phyloP scores from a whole-genome alignment of 1,284 basidiomycete genomes.

The Cystobasidium slooffiae region DNA sequence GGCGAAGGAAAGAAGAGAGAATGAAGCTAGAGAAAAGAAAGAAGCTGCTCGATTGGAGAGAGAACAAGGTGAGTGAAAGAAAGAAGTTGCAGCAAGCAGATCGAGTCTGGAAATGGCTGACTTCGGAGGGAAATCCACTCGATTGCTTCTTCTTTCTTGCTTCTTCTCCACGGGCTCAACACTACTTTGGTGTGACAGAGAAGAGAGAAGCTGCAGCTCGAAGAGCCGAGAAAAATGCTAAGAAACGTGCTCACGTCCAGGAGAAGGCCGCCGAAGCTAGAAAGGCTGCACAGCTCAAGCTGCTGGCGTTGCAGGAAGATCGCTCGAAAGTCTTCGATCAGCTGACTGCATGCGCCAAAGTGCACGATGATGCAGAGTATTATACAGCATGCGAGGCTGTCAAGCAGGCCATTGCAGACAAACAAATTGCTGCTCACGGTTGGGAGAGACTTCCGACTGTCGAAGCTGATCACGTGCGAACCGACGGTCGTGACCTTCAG shows the following conservation, averaged over 20 bases:
- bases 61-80: constrained; percentile 14
- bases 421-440: background rate
- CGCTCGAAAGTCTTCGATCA: constrained; percentile 22
- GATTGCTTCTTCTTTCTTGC: background rate
- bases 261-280: constrained; percentile 25
- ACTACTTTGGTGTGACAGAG: background rate
- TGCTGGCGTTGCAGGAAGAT: constrained; percentile 5
- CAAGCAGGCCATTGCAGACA: constrained; percentile 5
- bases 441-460: constrained; percentile 8
- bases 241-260: constrained; percentile 32
- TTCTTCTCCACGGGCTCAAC: background rate
- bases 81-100: background rate
- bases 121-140: background rate
- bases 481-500: constrained; percentile 48
- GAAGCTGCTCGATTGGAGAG: constrained; percentile 18
- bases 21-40: constrained; percentile 27
- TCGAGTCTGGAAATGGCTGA: background rate
- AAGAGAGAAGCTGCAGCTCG: constrained; percentile 6
- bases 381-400: background rate
- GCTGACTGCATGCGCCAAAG: constrained; percentile 12
- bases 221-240: constrained; percentile 19
- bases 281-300: background rate
- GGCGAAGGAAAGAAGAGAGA: constrained; percentile 15
- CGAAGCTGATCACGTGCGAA: background rate
- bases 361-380: constrained; percentile 9